These are phyloP conservation scores for Grosmannia serpens DNA, from an alignment of 2,329 filamentous ascomycete genomes.

Conservation along the genomic window DNA sequence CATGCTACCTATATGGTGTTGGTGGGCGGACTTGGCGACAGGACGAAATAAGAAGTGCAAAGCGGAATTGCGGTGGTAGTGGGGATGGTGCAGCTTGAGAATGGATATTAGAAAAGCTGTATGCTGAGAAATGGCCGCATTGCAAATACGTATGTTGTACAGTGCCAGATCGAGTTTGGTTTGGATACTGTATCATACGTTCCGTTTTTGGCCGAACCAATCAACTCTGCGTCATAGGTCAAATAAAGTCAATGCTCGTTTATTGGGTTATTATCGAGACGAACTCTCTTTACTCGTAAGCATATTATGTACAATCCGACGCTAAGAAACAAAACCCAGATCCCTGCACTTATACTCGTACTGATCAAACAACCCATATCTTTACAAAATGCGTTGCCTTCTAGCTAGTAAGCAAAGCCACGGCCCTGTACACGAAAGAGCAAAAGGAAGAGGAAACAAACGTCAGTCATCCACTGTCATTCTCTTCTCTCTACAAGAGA, in stretches of 20 bases:
- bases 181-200: background rate
- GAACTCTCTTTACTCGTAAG: too few relatives aligned
- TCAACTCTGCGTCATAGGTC: constrained; percentile 18
- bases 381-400: too few relatives aligned
- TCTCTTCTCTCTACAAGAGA: constrained; percentile 3
- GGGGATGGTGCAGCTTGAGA: background rate
- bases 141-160: background rate
- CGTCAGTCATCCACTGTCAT: background rate
- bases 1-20: constrained; percentile 21
- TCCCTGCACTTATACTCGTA: background rate
- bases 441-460: background rate
- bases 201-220: constrained; percentile 17
- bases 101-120: background rate
- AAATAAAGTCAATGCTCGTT: constrained; percentile 4
- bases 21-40: too few relatives aligned
- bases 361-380: background rate
- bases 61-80: background rate
- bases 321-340: background rate
- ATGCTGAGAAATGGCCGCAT: background rate
- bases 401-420: background rate
- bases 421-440: background rate
- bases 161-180: background rate
- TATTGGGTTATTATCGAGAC: too few relatives aligned
- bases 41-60: too few relatives aligned
- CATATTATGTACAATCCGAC: too few relatives aligned